Conservation (phyloP, 306 rosid genomes). For the Quercus wislizeni region DNA sequence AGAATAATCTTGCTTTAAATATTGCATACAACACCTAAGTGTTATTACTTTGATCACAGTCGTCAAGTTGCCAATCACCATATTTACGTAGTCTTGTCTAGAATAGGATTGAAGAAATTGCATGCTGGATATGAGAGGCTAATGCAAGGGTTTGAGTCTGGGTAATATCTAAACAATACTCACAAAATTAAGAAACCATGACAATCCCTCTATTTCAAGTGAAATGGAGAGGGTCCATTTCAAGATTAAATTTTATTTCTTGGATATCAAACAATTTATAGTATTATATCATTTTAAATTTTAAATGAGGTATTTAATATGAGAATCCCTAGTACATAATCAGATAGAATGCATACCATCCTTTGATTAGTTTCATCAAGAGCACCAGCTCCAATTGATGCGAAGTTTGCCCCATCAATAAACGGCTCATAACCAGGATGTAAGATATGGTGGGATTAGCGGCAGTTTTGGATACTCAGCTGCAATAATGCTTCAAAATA, state of each 20-base stretch:
- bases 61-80: background rate
- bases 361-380: background rate
- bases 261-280: too few relatives aligned
- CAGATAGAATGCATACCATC: background rate
- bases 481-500: background rate
- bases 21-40: background rate
- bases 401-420: slow-evolving; percentile 32
- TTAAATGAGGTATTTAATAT: too few relatives aligned
- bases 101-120: background rate
- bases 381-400: slow-evolving; percentile 32
- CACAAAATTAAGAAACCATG: too few relatives aligned
- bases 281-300: too few relatives aligned
- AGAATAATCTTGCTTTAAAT: too few relatives aligned
- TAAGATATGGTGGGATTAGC: background rate
- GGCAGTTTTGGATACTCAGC: background rate
- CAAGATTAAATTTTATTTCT: too few relatives aligned
- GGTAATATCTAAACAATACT: too few relatives aligned
- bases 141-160: too few relatives aligned
- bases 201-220: too few relatives aligned
- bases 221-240: too few relatives aligned
- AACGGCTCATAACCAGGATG: slow-evolving; percentile 2
- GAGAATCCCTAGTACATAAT: background rate
- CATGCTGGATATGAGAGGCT: background rate
- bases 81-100: background rate
- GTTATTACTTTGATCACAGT: background rate